A percentile compares a stretch with the other conserved stretches of the same genome.
These are phyloP conservation scores for Chalciporus sp. DNA, from an alignment of 1,284 basidiomycete genomes.

Conservation along the genomic window DNA sequence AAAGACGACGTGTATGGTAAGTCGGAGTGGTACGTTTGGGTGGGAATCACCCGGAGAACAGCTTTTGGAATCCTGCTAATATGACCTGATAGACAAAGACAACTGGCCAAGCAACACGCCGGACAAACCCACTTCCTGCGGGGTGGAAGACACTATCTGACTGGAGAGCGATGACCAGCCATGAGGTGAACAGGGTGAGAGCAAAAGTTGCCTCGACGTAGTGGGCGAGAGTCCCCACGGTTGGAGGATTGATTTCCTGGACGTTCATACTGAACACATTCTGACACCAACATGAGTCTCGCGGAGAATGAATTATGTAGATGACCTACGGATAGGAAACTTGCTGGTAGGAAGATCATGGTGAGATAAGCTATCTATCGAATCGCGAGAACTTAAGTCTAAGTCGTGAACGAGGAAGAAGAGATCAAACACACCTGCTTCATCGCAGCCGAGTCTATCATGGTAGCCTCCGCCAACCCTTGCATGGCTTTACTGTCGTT, in stretches of 20 bases:
- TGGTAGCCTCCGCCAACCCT: conserved; percentile 45
- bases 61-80: not conserved
- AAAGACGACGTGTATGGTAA: not conserved
- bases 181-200: conserved; percentile 51
- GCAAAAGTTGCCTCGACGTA: conserved; percentile 47
- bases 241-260: conserved; percentile 35
- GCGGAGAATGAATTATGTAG: not conserved
- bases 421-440: conserved; percentile 38
- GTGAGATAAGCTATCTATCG: conserved; percentile 34
- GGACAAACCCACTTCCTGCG: not conserved
- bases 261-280: conserved; percentile 44
- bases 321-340: conserved; percentile 41
- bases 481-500: conserved; percentile 49
- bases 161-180: conserved; percentile 42
- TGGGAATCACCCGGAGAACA: no score
- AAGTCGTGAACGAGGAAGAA: not conserved
- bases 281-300: conserved; percentile 18
- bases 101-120: conserved; percentile 22
- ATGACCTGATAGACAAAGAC: conserved; percentile 7
- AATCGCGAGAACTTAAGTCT: conserved; percentile 2
- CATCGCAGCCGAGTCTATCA: conserved; percentile 53
- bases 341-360: conserved; percentile 34
- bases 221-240: conserved; percentile 36
- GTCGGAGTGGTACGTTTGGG: not conserved
- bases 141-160: conserved; percentile 27